A percentile compares a stretch with the other conserved stretches of the same genome.
Evolutionary conservation across 2,329 filamentous ascomycete genomes (phyloP).

Genomic region (Nemania abortiva): DNA sequence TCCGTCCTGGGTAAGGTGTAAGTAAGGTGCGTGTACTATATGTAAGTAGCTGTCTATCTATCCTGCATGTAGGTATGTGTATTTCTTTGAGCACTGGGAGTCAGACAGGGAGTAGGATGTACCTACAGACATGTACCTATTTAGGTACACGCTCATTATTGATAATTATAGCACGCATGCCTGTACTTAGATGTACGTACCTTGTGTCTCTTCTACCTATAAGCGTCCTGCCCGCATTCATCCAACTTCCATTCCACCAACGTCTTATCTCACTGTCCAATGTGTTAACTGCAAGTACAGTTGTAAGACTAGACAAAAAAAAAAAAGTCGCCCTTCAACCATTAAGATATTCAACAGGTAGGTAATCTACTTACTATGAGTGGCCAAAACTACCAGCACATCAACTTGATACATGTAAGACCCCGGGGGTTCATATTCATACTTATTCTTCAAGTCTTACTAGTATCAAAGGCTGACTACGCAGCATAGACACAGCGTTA

Average conservation of each 20-base stretch:
- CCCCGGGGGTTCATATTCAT: neutral
- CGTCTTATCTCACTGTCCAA: neutral
- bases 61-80: neutral
- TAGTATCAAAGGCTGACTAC: neutral
- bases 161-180: constrained; percentile 1
- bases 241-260: constrained; percentile 2
- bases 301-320: neutral
- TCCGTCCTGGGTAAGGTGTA: constrained; percentile 19
- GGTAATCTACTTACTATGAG: neutral
- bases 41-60: neutral
- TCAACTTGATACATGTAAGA: neutral
- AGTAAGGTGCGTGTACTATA: too few species aligned
- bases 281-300: constrained; percentile 12
- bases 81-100: neutral
- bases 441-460: neutral
- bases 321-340: neutral
- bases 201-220: constrained; percentile 3
- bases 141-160: neutral
- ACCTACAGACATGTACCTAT: neutral
- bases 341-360: neutral
- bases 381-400: neutral
- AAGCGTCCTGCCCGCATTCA: constrained; percentile 10
- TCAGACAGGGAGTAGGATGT: too few species aligned
- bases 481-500: neutral
- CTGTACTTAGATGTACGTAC: neutral